Evolutionary conservation across 768 basidiomycete species (phyloP).

Genomic region (Suillus americanus): DNA sequence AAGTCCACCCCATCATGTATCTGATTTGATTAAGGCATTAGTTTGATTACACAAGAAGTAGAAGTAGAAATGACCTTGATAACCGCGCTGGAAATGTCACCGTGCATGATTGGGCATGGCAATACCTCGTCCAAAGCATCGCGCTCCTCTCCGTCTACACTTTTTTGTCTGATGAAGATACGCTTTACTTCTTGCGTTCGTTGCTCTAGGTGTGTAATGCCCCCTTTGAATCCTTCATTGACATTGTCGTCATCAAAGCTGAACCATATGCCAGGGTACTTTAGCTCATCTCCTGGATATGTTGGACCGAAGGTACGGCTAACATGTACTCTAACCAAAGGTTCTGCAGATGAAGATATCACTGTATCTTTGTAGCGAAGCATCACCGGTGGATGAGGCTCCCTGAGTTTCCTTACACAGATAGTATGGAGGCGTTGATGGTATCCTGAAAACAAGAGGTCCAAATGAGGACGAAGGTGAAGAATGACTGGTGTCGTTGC

Average conservation of each 20-base stretch:
- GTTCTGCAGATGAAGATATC: conserved; percentile 61
- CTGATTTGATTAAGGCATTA: conserved; percentile 33
- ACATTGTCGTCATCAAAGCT: conserved; percentile 76
- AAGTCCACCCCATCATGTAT: conserved; percentile 72
- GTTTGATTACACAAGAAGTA: background rate
- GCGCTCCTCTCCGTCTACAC: conserved; percentile 47
- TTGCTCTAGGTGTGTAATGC: conserved; percentile 49
- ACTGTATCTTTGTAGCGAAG: conserved; percentile 66
- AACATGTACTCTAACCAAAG: conserved; percentile 63
- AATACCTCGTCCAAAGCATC: conserved; percentile 76
- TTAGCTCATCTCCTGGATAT: conserved; percentile 73
- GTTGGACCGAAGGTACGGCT: conserved; percentile 81
- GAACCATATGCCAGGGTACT: conserved; percentile 84
- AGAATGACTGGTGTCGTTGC: conserved; percentile 73
- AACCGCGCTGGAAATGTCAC: conserved; percentile 66
- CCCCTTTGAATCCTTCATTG: conserved; percentile 52
- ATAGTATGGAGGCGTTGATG: conserved; percentile 82
- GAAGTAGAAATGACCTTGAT: conserved; percentile 50
- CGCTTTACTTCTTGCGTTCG: conserved; percentile 75
- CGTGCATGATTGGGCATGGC: conserved; percentile 66
- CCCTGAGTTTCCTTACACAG: conserved; percentile 64
- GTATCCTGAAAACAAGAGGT: conserved; percentile 80
- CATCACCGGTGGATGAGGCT: conserved; percentile 63
- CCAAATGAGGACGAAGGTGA: conserved; percentile 78
- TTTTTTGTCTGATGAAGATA: conserved; percentile 72